Base-by-base conservation (phyloP, 2,329 filamentous ascomycete genomes). In the Domatiomyces globalis region DNA sequence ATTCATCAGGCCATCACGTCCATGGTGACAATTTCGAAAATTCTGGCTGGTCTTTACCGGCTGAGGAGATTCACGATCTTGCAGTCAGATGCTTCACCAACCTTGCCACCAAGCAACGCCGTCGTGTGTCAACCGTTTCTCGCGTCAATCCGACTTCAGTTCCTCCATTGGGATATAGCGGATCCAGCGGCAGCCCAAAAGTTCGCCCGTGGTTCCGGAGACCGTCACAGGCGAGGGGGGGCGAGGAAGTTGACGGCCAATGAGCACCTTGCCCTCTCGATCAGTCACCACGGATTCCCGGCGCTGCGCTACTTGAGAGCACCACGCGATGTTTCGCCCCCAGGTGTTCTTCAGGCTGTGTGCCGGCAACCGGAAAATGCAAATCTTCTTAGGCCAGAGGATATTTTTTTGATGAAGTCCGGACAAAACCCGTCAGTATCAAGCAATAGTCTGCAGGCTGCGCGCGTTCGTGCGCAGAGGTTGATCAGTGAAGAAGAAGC, bases 141-240 rank as follows among this genome's bases (percentile, higher is more conserved):
- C 25, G 68, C 68, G 5, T 78, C 75, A 0, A 62, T 64, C 2
- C 70, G 64, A n/a, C 65, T 81, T 9, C 66, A 67, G 50, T 71
- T 70, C 54, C 63, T 81, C 2, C 78, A 81, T 58, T 80, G 78
- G 77, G 78, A 80, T 58, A 61, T 72, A 27, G 43, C 43, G 18
- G 46, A 10, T 6, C 19, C 20, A 36, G 5, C 17, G 4, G 46
- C 29, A 15, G 44, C 10, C 33, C 17, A 36, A 4, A 43, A 15
- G 9, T 25, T 25, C n/a, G 22, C 17, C 46, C 19, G 15, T n/a
- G 42, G 46, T n/a, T 22, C 22, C 25, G 17, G 10, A 2, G 4
- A 36, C 5, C 19, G 7, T 43, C 27, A 18, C 18, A 18, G 43
- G 18, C 43, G 43, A 45, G 7, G 10, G 17, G 19, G n/a, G 9